Percentiles rank a stretch among this genome's conserved stretches.
Conservation (phyloP, 2,329 filamentous ascomycete species). For the Colletotrichum tofieldiae region DNA sequence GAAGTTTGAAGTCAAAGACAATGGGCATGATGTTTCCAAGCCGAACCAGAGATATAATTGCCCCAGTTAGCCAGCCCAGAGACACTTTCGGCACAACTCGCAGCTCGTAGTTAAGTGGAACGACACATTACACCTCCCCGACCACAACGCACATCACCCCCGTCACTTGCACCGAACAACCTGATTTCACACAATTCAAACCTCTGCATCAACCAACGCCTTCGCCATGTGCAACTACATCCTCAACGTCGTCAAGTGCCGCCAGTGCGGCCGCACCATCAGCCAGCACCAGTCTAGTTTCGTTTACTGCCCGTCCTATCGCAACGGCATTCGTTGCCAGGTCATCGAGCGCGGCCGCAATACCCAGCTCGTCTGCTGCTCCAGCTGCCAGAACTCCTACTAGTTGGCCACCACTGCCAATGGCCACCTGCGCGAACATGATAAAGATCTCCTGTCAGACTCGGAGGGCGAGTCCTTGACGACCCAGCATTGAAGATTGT, state of each 20-base stretch:
- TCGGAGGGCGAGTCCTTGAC: background rate
- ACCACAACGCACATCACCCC: too few species aligned
- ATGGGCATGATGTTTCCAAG: too few species aligned
- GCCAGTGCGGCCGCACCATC: slow-evolving; percentile 27
- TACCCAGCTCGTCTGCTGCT: slow-evolving; percentile 32
- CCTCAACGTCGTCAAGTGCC: slow-evolving; percentile 37
- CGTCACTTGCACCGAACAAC: background rate
- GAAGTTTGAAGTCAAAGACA: background rate
- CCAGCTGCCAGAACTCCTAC: slow-evolving; percentile 32
- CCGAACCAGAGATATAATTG: background rate
- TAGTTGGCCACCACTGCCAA: slow-evolving; percentile 70
- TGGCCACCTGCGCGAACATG: slow-evolving; percentile 69
- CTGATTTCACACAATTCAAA: background rate
- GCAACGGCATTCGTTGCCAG: slow-evolving; percentile 21
- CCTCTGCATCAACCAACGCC: background rate
- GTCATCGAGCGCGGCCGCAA: slow-evolving; percentile 25
- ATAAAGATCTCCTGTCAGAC: background rate
- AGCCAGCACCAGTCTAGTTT: slow-evolving; percentile 7
- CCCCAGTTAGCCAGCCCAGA: accelerated
- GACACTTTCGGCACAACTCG: too few species aligned
- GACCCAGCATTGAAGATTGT: background rate
- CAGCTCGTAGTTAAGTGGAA: background rate
- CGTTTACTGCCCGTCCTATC: slow-evolving; percentile 37
- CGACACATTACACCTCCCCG: background rate
- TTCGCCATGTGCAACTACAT: slow-evolving; percentile 39